phyloP scores from a whole-genome alignment of 176 grass and related monocot species.

The Calamus simplicifolius region DNA sequence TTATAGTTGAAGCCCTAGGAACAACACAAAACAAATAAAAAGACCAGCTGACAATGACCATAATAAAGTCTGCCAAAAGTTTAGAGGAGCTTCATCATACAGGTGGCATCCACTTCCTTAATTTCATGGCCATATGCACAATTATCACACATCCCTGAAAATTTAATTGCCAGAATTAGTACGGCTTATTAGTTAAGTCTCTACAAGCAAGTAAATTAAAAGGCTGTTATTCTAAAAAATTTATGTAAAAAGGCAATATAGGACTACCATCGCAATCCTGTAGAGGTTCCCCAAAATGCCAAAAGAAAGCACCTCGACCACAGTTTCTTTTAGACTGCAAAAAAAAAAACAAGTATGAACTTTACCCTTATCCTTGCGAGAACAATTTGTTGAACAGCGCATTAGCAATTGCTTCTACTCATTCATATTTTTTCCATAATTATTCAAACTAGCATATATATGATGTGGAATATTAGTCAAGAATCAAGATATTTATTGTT shows the following conservation, averaged over 20 bases:
- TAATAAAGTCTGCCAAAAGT: neutral
- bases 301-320: slow-evolving; percentile 66
- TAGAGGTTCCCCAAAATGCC: slow-evolving; percentile 72
- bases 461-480: too few relatives aligned
- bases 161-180: neutral
- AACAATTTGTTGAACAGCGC: too few relatives aligned
- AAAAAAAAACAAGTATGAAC: slow-evolving; percentile 3
- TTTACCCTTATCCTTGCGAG: too few relatives aligned
- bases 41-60: neutral
- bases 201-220: slow-evolving; percentile 3
- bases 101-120: slow-evolving; percentile 33
- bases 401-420: too few relatives aligned
- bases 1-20: neutral
- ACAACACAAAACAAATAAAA: neutral
- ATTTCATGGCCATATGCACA: slow-evolving; percentile 40
- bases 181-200: neutral
- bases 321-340: slow-evolving; percentile 73
- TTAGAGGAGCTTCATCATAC: slow-evolving; percentile 20
- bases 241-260: neutral
- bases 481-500: too few relatives aligned
- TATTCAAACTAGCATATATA: too few relatives aligned
- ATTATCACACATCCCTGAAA: slow-evolving; percentile 50
- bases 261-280: slow-evolving; percentile 79
- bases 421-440: too few relatives aligned
- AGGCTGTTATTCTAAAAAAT: too few relatives aligned